phyloP scores from a whole-genome alignment of 179 eudicot species.

The Beta lomatogona region DNA sequence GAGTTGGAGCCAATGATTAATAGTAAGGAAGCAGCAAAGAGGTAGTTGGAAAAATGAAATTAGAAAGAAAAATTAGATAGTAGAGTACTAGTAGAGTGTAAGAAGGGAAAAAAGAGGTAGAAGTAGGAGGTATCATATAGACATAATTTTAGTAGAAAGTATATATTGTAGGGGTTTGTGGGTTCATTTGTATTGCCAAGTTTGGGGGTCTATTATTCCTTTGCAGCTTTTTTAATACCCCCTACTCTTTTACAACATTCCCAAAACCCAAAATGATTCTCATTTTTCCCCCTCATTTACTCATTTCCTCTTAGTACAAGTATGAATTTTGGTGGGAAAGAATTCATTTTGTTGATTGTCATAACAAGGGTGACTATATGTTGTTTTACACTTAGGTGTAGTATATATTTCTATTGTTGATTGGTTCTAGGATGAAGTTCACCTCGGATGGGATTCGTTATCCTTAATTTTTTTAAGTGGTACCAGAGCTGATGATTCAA shows the following conservation, averaged over 20 bases:
- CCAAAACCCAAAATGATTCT: background rate
- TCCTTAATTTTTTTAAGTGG: too few relatives aligned
- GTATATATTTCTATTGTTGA: too few relatives aligned
- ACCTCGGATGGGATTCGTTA: too few relatives aligned
- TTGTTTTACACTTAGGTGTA: too few relatives aligned
- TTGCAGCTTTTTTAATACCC: background rate
- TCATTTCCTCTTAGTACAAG: background rate
- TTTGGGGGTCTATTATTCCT: constrained; percentile 1
- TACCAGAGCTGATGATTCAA: too few relatives aligned
- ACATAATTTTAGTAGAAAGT: background rate
- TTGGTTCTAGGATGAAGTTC: too few relatives aligned
- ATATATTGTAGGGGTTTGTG: background rate
- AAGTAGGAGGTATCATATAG: background rate
- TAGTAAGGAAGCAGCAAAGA: background rate
- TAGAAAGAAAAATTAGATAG: background rate
- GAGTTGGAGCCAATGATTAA: background rate
- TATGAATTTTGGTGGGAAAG: too few relatives aligned
- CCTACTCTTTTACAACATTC: constrained; percentile 1
- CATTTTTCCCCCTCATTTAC: background rate
- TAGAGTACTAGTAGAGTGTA: background rate
- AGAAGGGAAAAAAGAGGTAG: background rate
- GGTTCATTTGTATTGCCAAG: constrained; percentile 17
- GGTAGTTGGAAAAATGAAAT: background rate
- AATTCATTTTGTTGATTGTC: background rate
- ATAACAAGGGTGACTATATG: background rate